Conservation (phyloP, 2,329 filamentous ascomycete genomes). For the Neonectria ditissima region DNA sequence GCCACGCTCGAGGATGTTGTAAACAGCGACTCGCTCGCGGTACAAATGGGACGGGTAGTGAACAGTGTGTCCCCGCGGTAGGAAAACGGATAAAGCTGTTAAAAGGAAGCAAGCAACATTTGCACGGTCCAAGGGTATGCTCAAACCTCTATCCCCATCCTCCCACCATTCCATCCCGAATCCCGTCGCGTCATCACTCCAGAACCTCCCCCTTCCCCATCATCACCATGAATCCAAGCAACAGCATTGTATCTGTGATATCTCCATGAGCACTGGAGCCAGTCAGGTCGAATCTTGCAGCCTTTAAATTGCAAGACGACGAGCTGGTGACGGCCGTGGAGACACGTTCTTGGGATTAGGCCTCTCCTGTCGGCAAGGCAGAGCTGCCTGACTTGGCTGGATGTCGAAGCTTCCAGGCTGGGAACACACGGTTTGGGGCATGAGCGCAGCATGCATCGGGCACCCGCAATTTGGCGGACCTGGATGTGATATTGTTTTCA, state of each 20-base stretch:
- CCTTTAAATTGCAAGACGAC: slow-evolving; percentile 47
- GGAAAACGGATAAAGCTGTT: slow-evolving; percentile 44
- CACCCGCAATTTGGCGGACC: slow-evolving; percentile 39
- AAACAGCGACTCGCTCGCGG: slow-evolving; percentile 48
- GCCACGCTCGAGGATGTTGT: slow-evolving; percentile 48
- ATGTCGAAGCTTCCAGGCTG: slow-evolving; percentile 13
- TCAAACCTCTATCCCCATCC: slow-evolving; percentile 40
- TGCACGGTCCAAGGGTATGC: slow-evolving; percentile 50
- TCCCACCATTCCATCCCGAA: slow-evolving; percentile 21
- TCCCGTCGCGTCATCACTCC: slow-evolving; percentile 40
- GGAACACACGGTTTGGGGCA: slow-evolving; percentile 17
- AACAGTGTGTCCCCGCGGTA: slow-evolving; percentile 36
- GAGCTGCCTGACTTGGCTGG: slow-evolving; percentile 37
- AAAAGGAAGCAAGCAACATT: slow-evolving; percentile 33
- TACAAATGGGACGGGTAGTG: slow-evolving; percentile 43
- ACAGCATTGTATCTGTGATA: slow-evolving; percentile 48
- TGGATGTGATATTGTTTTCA: slow-evolving; percentile 39
- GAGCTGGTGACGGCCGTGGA: slow-evolving; percentile 41
- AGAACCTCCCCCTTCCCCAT: slow-evolving; percentile 16
- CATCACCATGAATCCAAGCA: slow-evolving; percentile 43
- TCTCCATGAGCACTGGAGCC: slow-evolving; percentile 45
- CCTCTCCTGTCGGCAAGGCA: slow-evolving; percentile 39
- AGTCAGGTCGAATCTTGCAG: slow-evolving; percentile 41
- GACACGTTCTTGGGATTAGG: slow-evolving; percentile 40
- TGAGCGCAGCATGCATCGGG: slow-evolving; percentile 31